Evolutionary conservation across 2,329 filamentous ascomycete species (phyloP), one percentile per base, ranked within the genome.

Genomic region (Diaporthe destruens): DNA sequence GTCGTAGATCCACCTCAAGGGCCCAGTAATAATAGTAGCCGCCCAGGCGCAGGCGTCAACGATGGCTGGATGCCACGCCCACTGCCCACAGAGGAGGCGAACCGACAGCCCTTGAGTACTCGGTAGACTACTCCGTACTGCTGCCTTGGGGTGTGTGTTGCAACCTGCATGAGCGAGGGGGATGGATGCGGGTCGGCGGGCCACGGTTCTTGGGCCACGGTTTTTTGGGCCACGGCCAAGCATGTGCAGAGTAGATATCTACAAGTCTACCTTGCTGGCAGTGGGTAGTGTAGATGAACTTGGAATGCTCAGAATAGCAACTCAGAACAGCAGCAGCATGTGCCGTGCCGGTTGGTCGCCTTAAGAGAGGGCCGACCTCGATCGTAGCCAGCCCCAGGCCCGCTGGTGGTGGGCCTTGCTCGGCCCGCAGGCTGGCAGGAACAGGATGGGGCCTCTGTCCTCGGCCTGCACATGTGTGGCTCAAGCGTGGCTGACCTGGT

Each of bases 341-440:
- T 36, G 12, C n/a, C n/a, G 47, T 39, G 32, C n/a, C 47, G 25
- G 61, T 66, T 53, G 61, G 44, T 51, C 36, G 47, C 44, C 59
- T 42, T 42, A 29, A 51, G 59, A 65, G 36, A 59, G 25, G 59
- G 42, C 61, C 61, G 44, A 36, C 61, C 61, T n/a, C 32, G 61
- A 66, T 66, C 20, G 29, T 23, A 23, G 44, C 61, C 29, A 29
- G 29, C 29, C 29, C 29, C 29, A 29, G 29, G 29, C 44, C 11
- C 23, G 61, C 39, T 66, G 61, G 47, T 66, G 61, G 61, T 53
- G 61, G 61, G 29, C 11, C 29, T 36, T 20, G 8, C 47, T 23
- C 47, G 61, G 61, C 47, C 61, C 29, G 61, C 61, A 66, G 61
- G 32, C 51, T 66, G 12, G 61, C 18, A 20, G 44, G 44, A 65